Evolutionary conservation across 495 filamentous ascomycete species (phyloP).

Genomic region (Rhizodiscina lignyota): DNA sequence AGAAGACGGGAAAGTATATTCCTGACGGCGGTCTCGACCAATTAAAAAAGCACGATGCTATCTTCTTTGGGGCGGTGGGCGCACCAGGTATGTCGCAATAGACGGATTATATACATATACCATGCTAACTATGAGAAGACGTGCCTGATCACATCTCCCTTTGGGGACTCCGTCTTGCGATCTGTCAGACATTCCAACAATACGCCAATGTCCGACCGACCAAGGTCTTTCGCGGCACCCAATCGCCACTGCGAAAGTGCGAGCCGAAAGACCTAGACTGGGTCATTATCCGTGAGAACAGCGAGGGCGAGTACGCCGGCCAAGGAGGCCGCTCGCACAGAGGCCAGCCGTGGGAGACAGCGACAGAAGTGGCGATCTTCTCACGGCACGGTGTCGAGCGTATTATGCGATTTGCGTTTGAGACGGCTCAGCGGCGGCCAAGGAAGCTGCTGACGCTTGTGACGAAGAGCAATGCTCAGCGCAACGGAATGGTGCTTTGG

Average conservation of each 20-base stretch:
- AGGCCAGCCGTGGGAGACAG: constrained; percentile 12
- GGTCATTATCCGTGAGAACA: constrained; percentile 25
- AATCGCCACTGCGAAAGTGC: constrained; percentile 14
- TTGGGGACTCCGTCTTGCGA: constrained; percentile 23
- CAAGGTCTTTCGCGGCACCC: constrained; percentile 18
- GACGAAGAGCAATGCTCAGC: constrained; percentile 25
- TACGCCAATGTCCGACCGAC: constrained; percentile 26
- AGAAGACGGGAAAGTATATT: constrained; percentile 22
- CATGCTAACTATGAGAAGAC: no score
- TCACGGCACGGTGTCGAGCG: constrained; percentile 21
- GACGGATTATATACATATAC: no score
- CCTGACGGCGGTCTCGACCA: constrained; percentile 17
- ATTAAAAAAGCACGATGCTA: constrained; percentile 22
- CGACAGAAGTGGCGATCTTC: constrained; percentile 24
- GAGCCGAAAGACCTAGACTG: constrained; percentile 17
- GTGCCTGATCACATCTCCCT: constrained; percentile 26
- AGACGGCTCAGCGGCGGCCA: constrained; percentile 17
- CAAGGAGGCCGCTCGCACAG: constrained; percentile 21
- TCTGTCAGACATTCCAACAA: constrained; percentile 22
- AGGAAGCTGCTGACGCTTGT: constrained; percentile 25
- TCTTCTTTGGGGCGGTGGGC: constrained; percentile 25
- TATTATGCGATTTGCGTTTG: constrained; percentile 25
- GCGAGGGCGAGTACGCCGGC: constrained; percentile 24
- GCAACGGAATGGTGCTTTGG: constrained; percentile 27
- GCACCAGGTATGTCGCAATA: constrained; percentile 14